Evolutionary conservation across 139 green algal genomes (phyloP), one percentile per base, ranked within the genome.

Genomic region (Auxenochlorella pyrenoidosa): DNA sequence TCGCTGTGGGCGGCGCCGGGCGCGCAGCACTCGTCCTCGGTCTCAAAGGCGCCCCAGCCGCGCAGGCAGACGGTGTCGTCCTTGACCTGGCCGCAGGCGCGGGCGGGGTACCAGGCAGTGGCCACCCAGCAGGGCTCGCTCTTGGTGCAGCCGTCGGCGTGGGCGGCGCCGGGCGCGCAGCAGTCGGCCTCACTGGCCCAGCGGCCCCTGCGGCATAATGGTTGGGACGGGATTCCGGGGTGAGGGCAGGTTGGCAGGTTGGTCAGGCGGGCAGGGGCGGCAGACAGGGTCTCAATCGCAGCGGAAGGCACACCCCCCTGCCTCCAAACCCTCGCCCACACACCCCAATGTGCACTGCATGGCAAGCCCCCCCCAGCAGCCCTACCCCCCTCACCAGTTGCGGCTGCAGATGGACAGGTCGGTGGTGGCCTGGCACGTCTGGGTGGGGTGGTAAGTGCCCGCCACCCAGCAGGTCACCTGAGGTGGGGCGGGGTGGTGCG

Each of bases 311-410:
- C n/a, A n/a, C n/a, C n/a, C n/a, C n/a, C n/a, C n/a, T n/a, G n/a
- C n/a, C n/a, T n/a, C n/a, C n/a, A n/a, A n/a, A n/a, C n/a, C n/a
- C n/a, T n/a, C n/a, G n/a, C n/a, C n/a, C n/a, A n/a, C n/a, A n/a
- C n/a, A n/a, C n/a, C n/a, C n/a, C n/a, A n/a, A n/a, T n/a, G n/a
- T n/a, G n/a, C n/a, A n/a, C n/a, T n/a, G n/a, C n/a, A n/a, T n/a
- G n/a, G n/a, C n/a, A n/a, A n/a, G n/a, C n/a, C n/a, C n/a, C n/a
- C n/a, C n/a, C n/a, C n/a, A n/a, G n/a, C n/a, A n/a, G n/a, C n/a
- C n/a, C n/a, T n/a, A n/a, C n/a, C n/a, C n/a, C n/a, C n/a, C 73
- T 79, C 73, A 79, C 73, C 87, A 90, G 59, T 88, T 86, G 60
- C 65, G 44, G 41, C 38, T 59, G 58, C 87, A 90, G 5, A 44